Evolutionary conservation across 2,329 filamentous ascomycete genomes (phyloP).

Genomic region (Fusarium sp.): DNA sequence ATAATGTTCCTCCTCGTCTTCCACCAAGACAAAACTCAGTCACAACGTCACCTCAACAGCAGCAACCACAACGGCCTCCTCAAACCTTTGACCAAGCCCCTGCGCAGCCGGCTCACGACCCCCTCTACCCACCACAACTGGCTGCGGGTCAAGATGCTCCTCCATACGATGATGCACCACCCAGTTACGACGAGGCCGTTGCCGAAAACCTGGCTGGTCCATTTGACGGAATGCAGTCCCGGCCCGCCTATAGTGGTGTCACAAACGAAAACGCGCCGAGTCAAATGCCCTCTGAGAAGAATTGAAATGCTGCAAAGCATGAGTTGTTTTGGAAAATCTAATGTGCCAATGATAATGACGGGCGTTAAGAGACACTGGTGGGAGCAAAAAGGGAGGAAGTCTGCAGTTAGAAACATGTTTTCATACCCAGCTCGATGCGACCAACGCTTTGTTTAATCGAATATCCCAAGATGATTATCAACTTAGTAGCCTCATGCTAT

Average conservation of each 20-base stretch:
- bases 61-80: conserved; percentile 42
- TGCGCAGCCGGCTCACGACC: conserved; percentile 58
- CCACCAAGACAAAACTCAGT: conserved; percentile 53
- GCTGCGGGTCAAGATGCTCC: conserved; percentile 58
- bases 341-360: conserved; percentile 32
- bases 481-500: background rate
- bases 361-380: conserved; percentile 9
- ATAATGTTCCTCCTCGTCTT: conserved; percentile 52
- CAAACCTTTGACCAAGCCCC: conserved; percentile 45
- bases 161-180: conserved; percentile 81
- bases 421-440: conserved; percentile 10
- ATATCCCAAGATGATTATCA: background rate
- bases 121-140: conserved; percentile 71
- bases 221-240: conserved; percentile 70
- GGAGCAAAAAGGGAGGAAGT: background rate
- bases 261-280: conserved; percentile 72
- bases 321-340: conserved; percentile 11
- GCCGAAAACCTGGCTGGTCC: conserved; percentile 79
- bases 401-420: conserved; percentile 22
- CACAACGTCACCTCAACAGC: conserved; percentile 31
- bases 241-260: conserved; percentile 76
- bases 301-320: conserved; percentile 35
- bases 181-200: conserved; percentile 94
- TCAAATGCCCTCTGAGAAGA: conserved; percentile 60
- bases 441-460: conserved; percentile 5